Conservation (phyloP, 2,329 filamentous ascomycete species). For the Fusarium pininemorale region DNA sequence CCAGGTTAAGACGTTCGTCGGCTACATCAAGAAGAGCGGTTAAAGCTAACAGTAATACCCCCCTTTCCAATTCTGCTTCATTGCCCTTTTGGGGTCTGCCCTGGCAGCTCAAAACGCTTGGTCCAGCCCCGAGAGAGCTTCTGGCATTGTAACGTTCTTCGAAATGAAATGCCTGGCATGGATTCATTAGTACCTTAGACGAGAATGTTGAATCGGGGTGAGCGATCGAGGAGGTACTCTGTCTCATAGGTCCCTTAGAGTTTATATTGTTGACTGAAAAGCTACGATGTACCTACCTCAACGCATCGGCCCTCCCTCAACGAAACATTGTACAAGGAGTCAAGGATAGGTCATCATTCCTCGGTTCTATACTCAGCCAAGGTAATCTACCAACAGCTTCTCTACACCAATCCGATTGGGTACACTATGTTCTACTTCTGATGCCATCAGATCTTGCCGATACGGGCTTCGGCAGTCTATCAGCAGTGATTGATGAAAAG, state of each 20-base stretch:
- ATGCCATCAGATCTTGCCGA: conserved; percentile 8
- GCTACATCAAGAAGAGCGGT: background rate
- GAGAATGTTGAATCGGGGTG: background rate
- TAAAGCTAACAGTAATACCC: background rate
- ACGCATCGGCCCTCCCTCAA: conserved; percentile 25
- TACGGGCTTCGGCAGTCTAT: background rate
- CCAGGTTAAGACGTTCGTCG: background rate
- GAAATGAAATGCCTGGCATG: background rate
- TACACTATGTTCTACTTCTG: background rate
- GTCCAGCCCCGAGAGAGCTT: background rate
- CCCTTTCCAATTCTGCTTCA: conserved; percentile 25
- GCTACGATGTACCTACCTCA: conserved; percentile 3
- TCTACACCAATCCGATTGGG: background rate
- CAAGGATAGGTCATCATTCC: background rate
- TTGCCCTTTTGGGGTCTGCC: conserved; percentile 17
- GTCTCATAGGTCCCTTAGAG: background rate
- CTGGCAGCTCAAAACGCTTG: background rate
- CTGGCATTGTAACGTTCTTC: background rate
- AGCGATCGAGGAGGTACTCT: background rate
- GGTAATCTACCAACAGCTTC: background rate
- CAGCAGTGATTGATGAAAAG: background rate
- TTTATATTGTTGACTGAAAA: background rate
- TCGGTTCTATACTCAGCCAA: background rate
- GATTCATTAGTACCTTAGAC: background rate
- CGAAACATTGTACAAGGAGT: background rate